A percentile compares a stretch with the other conserved stretches of the same genome.
Conservation (phyloP, 371 early-diverging fungal species). For the Aphelidium insulamus region DNA sequence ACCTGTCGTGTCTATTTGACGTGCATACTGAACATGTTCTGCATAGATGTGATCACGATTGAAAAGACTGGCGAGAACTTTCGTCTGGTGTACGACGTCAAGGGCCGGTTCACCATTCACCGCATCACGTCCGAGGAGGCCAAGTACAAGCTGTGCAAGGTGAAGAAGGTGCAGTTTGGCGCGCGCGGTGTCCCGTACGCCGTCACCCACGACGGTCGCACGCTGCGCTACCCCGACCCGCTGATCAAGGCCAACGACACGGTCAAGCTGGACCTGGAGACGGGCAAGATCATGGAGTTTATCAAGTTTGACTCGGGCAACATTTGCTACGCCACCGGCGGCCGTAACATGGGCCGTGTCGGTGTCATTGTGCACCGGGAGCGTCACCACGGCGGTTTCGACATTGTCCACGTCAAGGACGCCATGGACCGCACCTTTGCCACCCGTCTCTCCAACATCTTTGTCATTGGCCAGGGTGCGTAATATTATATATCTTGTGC, state of each 20-base stretch:
- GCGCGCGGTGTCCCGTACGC: slow-evolving; percentile 87
- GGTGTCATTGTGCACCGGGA: slow-evolving; percentile 96
- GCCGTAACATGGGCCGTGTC: slow-evolving; percentile 98
- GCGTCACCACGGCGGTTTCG: slow-evolving; percentile 93
- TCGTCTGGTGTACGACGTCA: slow-evolving; percentile 96
- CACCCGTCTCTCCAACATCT: slow-evolving; percentile 76
- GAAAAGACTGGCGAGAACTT: slow-evolving; percentile 98
- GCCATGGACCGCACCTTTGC: slow-evolving; percentile 66
- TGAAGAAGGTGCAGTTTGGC: slow-evolving; percentile 81
- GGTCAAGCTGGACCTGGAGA: slow-evolving; percentile 87
- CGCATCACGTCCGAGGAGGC: slow-evolving; percentile 96
- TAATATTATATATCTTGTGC: slow-evolving; percentile 11
- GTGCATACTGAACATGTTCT: background rate
- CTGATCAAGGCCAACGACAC: slow-evolving; percentile 96
- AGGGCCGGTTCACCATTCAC: slow-evolving; percentile 98
- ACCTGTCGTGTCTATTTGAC: slow-evolving; percentile 1
- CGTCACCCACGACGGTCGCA: slow-evolving; percentile 98
- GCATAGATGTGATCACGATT: slow-evolving; percentile 87
- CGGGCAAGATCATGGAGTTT: slow-evolving; percentile 79
- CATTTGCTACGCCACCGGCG: slow-evolving; percentile 90
- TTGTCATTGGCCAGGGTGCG: slow-evolving; percentile 74
- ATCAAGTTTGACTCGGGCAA: slow-evolving; percentile 93
- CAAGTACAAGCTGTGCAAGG: slow-evolving; percentile 98
- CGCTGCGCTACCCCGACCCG: slow-evolving; percentile 99
- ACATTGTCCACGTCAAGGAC: slow-evolving; percentile 85